These are phyloP conservation scores for Juncus effusus DNA, from an alignment of 176 grass and related monocot genomes.

Conservation along the genomic window DNA sequence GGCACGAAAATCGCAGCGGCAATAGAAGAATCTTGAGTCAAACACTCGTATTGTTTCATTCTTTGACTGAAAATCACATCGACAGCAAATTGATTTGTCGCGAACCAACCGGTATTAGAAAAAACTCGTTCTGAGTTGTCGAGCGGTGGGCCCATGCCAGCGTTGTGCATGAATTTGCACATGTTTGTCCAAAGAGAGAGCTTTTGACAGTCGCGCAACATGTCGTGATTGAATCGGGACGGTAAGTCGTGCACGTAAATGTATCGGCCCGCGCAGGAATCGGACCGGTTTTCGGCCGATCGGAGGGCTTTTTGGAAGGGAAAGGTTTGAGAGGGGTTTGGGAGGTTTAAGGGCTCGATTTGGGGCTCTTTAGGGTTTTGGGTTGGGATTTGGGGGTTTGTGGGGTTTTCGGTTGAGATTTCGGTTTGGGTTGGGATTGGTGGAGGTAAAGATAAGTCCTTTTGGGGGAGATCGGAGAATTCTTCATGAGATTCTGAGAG, in stretches of 20 bases:
- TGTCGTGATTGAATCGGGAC: conserved; percentile 87
- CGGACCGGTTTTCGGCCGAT: conserved; percentile 67
- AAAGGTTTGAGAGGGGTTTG: conserved; percentile 34
- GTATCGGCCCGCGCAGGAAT: conserved; percentile 91
- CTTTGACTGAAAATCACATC: conserved; percentile 93
- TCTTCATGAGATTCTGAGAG: conserved; percentile 19
- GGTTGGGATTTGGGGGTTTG: not conserved
- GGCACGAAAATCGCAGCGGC: conserved; percentile 92
- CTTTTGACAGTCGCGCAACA: conserved; percentile 73
- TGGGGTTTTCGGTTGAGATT: not conserved
- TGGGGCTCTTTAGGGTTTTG: conserved; percentile 9
- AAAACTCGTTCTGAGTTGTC: conserved; percentile 72
- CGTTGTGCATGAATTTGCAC: conserved; percentile 95
- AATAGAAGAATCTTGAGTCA: conserved; percentile 71
- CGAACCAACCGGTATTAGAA: conserved; percentile 86
- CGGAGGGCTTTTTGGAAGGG: conserved; percentile 65
- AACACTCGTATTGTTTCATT: conserved; percentile 97
- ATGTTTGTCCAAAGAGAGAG: conserved; percentile 90
- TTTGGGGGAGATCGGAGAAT: not conserved
- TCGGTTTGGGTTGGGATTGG: conserved; percentile 2
- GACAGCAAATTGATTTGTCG: conserved; percentile 82
- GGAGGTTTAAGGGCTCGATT: not conserved
- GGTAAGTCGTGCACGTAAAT: conserved; percentile 95
- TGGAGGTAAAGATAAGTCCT: conserved; percentile 5
- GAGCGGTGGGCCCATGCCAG: conserved; percentile 68